Evolutionary conservation across 176 grass and related monocot genomes (phyloP).

Genomic region (Dendrocalamus sinicus): DNA sequence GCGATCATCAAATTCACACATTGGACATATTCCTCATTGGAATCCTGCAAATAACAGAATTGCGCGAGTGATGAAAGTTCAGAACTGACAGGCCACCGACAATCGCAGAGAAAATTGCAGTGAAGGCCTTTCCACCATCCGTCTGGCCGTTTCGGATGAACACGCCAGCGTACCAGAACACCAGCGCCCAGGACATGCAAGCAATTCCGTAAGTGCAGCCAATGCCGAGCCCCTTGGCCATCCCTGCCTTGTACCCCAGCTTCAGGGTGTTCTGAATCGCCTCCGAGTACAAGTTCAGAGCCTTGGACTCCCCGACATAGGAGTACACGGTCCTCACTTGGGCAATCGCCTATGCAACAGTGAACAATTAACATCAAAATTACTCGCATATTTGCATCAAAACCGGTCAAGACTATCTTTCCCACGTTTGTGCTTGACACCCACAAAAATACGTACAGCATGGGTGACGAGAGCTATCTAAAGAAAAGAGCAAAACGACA

Average conservation of each 20-base stretch:
- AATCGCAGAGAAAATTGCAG: conserved; percentile 88
- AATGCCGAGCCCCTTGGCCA: conserved; percentile 88
- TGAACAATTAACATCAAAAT: conserved; percentile 46
- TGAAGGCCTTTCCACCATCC: conserved; percentile 85
- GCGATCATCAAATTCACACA: conserved; percentile 25
- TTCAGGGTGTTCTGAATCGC: conserved; percentile 79
- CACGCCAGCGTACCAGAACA: conserved; percentile 88
- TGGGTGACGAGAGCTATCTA: conserved; percentile 39
- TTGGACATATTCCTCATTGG: not conserved
- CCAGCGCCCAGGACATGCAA: conserved; percentile 91
- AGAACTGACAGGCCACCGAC: conserved; percentile 78
- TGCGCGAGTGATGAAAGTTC: not conserved
- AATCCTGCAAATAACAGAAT: not conserved
- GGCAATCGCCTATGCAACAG: conserved; percentile 62
- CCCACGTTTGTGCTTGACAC: conserved; percentile 18
- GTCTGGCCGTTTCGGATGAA: conserved; percentile 83
- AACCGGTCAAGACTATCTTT: not conserved
- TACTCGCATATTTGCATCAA: not conserved
- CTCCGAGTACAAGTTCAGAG: conserved; percentile 73
- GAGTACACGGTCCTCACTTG: conserved; percentile 89
- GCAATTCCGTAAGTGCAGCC: conserved; percentile 90
- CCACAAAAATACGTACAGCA: conserved; percentile 16
- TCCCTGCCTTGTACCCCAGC: conserved; percentile 85
- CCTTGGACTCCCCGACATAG: conserved; percentile 81
- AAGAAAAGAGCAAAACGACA: conserved; percentile 49